A percentile compares a stretch with the other conserved stretches of the same genome.
phyloP scores from a whole-genome alignment of 2,329 filamentous ascomycete species.

The Remersonia thermophila region DNA sequence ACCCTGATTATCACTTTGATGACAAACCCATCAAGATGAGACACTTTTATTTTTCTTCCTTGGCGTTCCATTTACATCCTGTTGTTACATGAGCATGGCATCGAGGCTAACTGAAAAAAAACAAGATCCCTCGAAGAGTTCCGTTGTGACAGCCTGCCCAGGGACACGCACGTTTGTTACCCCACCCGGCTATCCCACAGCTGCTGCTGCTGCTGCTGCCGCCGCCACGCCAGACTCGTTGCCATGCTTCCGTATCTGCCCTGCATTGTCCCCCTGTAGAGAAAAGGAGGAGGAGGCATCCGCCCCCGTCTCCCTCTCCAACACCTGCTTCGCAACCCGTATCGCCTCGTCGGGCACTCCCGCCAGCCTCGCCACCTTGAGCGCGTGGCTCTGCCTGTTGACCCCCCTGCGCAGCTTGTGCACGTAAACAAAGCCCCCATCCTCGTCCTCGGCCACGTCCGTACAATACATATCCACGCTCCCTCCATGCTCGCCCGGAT shows the following conservation, averaged over 20 bases:
- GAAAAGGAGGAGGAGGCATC: no score
- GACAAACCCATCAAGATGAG: conserved; percentile 48
- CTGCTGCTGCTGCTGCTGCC: conserved; percentile 1
- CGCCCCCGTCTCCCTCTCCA: no score
- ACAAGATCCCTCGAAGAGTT: no score
- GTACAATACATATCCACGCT: conserved; percentile 71
- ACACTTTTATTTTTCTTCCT: conserved; percentile 21
- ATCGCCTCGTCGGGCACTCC: conserved; percentile 67
- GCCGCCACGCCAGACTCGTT: no score
- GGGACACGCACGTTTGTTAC: no score
- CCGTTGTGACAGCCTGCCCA: no score
- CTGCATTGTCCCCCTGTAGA: background rate
- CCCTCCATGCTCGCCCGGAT: conserved; percentile 22
- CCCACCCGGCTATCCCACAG: conserved; percentile 9
- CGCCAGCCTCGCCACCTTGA: conserved; percentile 86
- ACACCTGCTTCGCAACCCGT: conserved; percentile 47
- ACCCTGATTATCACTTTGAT: conserved; percentile 45
- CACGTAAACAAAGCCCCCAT: conserved; percentile 69
- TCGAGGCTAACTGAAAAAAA: conserved; percentile 30
- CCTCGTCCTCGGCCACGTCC: conserved; percentile 64
- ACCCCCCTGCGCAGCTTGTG: conserved; percentile 72
- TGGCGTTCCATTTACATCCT: conserved; percentile 13
- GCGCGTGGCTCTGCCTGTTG: conserved; percentile 76
- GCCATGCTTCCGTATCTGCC: background rate
- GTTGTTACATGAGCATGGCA: conserved; percentile 18